These are phyloP conservation scores for Ganoderma lingzhi DNA, from an alignment of 1,284 basidiomycete species.

Conservation along the genomic window DNA sequence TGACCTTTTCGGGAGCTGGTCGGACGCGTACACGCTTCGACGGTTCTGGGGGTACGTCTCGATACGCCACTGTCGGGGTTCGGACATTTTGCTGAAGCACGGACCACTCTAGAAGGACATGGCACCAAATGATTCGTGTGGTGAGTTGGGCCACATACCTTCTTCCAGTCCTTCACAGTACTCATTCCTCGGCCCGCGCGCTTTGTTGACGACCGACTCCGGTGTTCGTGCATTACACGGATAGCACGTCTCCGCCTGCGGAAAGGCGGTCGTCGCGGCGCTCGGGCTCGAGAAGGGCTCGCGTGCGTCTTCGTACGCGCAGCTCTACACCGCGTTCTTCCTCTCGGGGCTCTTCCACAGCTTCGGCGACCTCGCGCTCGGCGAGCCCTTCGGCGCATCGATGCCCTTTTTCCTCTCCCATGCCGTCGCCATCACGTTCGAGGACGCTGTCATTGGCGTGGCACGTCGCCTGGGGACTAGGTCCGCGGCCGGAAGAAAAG, in stretches of 20 bases:
- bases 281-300: neutral
- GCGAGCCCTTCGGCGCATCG: slow-evolving; percentile 10
- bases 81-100: neutral
- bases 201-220: too few species aligned
- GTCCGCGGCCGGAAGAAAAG: neutral
- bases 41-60: slow-evolving; percentile 45
- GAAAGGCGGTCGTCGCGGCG: neutral
- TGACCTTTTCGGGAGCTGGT: slow-evolving; percentile 42
- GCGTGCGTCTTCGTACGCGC: slow-evolving; percentile 18
- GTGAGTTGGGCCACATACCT: slow-evolving; percentile 14
- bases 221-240: neutral
- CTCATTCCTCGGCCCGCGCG: slow-evolving; percentile 7
- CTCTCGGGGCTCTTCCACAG: slow-evolving; percentile 25
- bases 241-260: slow-evolving; percentile 18
- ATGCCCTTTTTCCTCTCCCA: slow-evolving; percentile 24
- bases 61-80: neutral
- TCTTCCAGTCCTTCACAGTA: slow-evolving; percentile 23
- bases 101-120: slow-evolving; percentile 37
- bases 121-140: slow-evolving; percentile 41
- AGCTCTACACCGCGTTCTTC: slow-evolving; percentile 26
- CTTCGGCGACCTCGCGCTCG: slow-evolving; percentile 25
- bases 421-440: slow-evolving; percentile 25
- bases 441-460: slow-evolving; percentile 19
- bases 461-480: slow-evolving; percentile 12
- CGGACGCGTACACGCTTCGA: slow-evolving; percentile 46